Conservation (phyloP, 495 filamentous ascomycete species). For the Trichocladium antarcticum region DNA sequence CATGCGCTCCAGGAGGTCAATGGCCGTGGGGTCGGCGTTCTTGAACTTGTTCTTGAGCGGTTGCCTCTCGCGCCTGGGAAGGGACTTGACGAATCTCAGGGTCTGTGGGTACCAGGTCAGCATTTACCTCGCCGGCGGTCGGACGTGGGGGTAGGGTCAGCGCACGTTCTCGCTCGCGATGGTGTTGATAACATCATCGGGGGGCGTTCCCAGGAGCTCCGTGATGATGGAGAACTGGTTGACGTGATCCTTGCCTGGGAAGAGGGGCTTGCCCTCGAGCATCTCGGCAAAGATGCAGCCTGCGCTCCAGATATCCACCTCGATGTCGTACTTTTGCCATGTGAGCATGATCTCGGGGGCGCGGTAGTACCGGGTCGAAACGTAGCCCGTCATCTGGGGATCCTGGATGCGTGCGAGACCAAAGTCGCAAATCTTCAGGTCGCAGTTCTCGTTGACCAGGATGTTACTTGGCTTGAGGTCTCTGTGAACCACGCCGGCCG, state of each 20-base stretch:
- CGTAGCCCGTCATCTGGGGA: conserved; percentile 99
- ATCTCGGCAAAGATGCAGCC: conserved; percentile 99
- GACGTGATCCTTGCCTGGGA: conserved; percentile 98
- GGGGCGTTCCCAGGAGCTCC: conserved; percentile 92
- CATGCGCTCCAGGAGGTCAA: conserved; percentile 92
- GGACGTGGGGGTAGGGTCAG: neutral
- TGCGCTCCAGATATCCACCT: conserved; percentile 98
- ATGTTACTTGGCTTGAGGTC: conserved; percentile 98
- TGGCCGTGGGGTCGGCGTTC: conserved; percentile 84
- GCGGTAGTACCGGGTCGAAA: conserved; percentile 96
- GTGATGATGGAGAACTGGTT: conserved; percentile 99
- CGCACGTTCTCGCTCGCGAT: conserved; percentile 97
- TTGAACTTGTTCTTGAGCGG: conserved; percentile 86
- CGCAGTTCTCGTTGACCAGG: conserved; percentile 97
- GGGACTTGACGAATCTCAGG: conserved; percentile 89
- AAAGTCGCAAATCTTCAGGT: conserved; percentile 98
- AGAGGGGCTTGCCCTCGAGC: conserved; percentile 95
- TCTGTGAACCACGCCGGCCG: conserved; percentile 92
- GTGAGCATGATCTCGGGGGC: conserved; percentile 99
- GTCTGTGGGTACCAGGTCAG: conserved; percentile 45
- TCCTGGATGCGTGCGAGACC: conserved; percentile 95
- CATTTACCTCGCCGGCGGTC: neutral
- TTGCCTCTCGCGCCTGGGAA: conserved; percentile 90
- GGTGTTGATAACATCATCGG: conserved; percentile 95
- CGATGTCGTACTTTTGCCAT: conserved; percentile 99